These are phyloP conservation scores for Salix purpurea DNA, from an alignment of 345 rosid genomes.

Conservation along the genomic window DNA sequence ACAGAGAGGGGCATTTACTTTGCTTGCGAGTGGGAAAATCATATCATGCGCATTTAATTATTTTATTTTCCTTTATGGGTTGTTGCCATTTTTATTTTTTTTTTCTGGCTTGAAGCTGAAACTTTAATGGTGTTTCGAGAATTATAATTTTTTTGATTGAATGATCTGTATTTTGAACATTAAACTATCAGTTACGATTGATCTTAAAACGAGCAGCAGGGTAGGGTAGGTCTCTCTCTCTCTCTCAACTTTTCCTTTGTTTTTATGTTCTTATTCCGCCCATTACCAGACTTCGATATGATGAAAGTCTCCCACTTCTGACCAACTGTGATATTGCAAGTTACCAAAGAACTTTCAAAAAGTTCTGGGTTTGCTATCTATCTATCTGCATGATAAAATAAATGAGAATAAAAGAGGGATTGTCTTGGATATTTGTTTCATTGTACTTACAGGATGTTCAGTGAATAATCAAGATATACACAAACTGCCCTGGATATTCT, in stretches of 20 bases:
- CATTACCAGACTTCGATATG: not conserved
- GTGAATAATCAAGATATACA: no score
- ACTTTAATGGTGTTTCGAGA: not conserved
- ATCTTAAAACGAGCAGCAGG: not conserved
- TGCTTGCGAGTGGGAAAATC: not conserved
- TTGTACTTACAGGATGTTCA: no score
- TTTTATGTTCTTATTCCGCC: not conserved
- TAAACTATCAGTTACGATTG: not conserved
- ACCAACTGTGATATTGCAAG: not conserved
- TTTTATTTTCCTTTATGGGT: no score
- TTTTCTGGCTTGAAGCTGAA: not conserved
- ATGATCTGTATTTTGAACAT: not conserved
- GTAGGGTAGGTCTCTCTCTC: not conserved
- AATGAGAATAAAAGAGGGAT: no score
- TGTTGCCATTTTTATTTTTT: no score
- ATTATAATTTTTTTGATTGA: not conserved
- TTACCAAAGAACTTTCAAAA: not conserved
- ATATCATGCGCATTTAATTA: not conserved
- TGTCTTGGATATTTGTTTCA: no score
- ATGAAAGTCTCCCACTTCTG: not conserved
- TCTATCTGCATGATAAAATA: not conserved
- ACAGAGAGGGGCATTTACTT: conserved; percentile 20
- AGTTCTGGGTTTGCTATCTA: not conserved
- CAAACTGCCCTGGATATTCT: no score
- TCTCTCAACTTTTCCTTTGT: not conserved